Evolutionary conservation across 176 grass and related monocot species (phyloP), one percentile per base, ranked within the genome.

Genomic region (Carex parvula): DNA sequence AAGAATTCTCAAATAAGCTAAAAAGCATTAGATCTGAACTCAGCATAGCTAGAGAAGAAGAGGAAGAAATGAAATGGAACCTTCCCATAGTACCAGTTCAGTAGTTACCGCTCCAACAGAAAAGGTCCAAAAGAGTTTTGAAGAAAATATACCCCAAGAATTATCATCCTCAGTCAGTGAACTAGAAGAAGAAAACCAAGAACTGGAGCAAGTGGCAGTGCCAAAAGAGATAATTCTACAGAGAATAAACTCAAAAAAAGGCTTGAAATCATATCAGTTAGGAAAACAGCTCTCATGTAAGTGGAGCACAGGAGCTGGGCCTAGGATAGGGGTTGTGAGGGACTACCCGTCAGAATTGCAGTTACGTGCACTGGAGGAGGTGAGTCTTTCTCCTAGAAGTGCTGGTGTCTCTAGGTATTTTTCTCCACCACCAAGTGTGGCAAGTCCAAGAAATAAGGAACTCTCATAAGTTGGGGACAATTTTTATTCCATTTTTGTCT

Each of bases 261-360:
- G 82, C 12, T 56, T 86, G 75, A 88, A 87, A 29, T 93, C 92
- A 11, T 98, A 93, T 85, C 91, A 98, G 87, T 87, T 98, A 46
- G 92, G 95, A 42, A 93, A 93, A 87, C 95, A 98, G 65, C 84
- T 98, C 17, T 89, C 92, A 20, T 87, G 84, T 79, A 89, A 87
- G 70, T 98, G 95, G 95, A 98, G 87, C 42, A 91, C 92, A 18
- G 92, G 92, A 52, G 92, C 59, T 1, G 92, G 95, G 13, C 92
- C 92, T 6, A 81, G 91, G 80, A 98, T 98, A 50, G 95, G 92
- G 12, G 92, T 91, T 70, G 92, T 98, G 73, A 73, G 90, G 64
- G 95, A 91, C 89, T 98, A 98, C 83, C 95, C 95, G 8, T 89
- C 91, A 48, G 92, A 94, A 83, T 91, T 98, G 63, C 91, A 90